Evolutionary conservation across 495 filamentous ascomycete species (phyloP), one percentile per base, ranked within the genome.

Genomic region (Immersiella caudata): DNA sequence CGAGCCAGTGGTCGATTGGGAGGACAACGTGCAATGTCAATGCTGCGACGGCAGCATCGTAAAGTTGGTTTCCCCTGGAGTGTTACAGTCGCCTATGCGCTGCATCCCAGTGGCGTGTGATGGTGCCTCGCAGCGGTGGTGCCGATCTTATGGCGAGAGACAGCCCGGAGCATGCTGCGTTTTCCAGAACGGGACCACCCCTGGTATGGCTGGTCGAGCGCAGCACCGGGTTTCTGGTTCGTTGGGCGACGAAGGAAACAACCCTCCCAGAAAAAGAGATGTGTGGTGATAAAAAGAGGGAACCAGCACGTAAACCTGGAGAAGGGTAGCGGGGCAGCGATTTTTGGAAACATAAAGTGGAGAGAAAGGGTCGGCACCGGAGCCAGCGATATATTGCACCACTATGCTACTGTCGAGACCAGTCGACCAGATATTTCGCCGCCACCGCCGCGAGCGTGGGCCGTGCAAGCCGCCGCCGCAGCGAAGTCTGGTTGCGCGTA

Each of bases 21-120:
- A 60, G 50, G 21, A 58, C 65, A 21, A 60, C 22, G 62, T 40
- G 59, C 27, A 55, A 40, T 67, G 64, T 70, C 67, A 64, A 64
- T 22, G 50, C 58, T 55, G 67, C 33, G 55, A 55, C 59, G 46
- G 62, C 35, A n/a, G 33, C 59, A 66, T 58, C 50, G 56, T 51
- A 67, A 36, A 64, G 50, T 22, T 40, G 60, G 52, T 60, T 24
- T 66, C 65, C 54, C 49, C 67, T 61, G 69, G 59, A 67, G 68
- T 50, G 74, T 75, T 66, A 40, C 73, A 76, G 61, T 73, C 68
- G 74, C 60, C 66, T 73, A 69, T 70, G 65, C 62, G 63, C 29
- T 68, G 70, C 68, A 71, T 71, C 63, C 56, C 72, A 69, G 57
- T 69, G 65, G 70, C 70, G 66, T 63, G 29, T 54, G 67, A 68